phyloP scores from a whole-genome alignment of 164 flowering plant species.

The Liriodendron chinense region DNA sequence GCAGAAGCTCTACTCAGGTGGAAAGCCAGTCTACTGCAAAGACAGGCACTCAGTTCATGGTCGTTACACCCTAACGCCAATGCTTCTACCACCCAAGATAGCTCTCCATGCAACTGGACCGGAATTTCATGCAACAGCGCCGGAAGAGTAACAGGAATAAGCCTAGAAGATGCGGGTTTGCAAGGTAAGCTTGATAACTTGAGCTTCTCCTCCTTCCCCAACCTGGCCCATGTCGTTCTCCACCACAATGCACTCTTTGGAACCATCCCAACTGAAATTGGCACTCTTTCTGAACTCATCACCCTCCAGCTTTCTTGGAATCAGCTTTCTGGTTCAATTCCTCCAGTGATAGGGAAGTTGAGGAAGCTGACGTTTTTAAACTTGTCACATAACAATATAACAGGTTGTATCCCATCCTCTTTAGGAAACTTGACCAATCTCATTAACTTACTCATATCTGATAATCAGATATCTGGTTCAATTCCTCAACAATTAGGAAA shows the following conservation, averaged over 20 bases:
- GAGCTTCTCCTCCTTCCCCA: conserved; percentile 15
- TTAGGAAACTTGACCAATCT: conserved; percentile 19
- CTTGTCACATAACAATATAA: background rate
- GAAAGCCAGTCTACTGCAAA: background rate
- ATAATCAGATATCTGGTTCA: background rate
- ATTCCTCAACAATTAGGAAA: background rate
- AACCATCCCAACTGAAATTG: background rate
- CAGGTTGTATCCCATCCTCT: background rate
- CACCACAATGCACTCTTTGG: background rate
- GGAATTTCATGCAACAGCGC: conserved; percentile 17
- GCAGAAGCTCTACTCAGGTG: background rate
- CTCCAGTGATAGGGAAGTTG: conserved; percentile 22
- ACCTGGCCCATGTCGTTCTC: background rate
- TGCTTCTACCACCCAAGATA: background rate
- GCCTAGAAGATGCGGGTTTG: background rate
- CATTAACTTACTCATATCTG: background rate
- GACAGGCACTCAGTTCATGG: background rate
- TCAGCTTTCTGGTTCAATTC: conserved; percentile 16
- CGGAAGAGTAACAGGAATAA: conserved; percentile 5
- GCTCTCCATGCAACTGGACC: conserved; percentile 23
- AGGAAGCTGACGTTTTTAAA: background rate
- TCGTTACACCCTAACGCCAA: background rate
- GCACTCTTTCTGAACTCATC: background rate
- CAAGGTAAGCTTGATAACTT: conserved; percentile 18
- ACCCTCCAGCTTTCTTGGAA: background rate